Percentiles rank a stretch among this genome's conserved stretches.
Evolutionary conservation across 495 filamentous ascomycete genomes (phyloP).

Genomic region (Penicillium argentinense): DNA sequence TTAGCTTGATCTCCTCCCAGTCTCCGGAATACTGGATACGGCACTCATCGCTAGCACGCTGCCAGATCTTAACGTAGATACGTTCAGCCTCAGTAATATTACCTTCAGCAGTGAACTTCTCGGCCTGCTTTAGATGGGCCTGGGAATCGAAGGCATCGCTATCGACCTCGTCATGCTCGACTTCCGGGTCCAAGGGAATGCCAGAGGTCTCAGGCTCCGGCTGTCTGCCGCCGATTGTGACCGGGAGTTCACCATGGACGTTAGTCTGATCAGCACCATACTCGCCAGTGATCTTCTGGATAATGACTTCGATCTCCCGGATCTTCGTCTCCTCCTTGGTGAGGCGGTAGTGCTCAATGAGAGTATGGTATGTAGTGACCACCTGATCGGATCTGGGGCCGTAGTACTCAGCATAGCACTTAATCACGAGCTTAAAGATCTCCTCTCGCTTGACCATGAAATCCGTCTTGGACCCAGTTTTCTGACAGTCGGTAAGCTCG

Average conservation of each 20-base stretch:
- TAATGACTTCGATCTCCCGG: constrained; percentile 12
- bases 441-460: constrained; percentile 37
- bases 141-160: constrained; percentile 22
- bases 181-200: constrained; percentile 20
- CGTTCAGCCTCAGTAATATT: constrained; percentile 28
- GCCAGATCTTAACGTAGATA: constrained; percentile 38
- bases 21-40: constrained; percentile 27
- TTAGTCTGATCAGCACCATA: constrained; percentile 8
- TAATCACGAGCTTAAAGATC: constrained; percentile 30
- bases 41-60: constrained; percentile 30
- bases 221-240: constrained; percentile 20
- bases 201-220: constrained; percentile 17
- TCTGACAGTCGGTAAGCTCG: constrained; percentile 28
- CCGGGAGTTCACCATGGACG: constrained; percentile 25
- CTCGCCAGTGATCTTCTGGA: constrained; percentile 14
- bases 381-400: constrained; percentile 32
- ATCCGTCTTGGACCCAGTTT: constrained; percentile 30
- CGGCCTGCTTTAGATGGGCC: constrained; percentile 19
- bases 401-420: constrained; percentile 39
- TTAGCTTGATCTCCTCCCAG: constrained; percentile 32
- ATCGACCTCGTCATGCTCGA: constrained; percentile 23
- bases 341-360: constrained; percentile 35
- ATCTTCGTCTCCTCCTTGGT: constrained; percentile 28
- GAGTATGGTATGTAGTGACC: constrained; percentile 22
- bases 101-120: constrained; percentile 22